Percentiles rank a stretch among this genome's conserved stretches.
Evolutionary conservation across 192 early-diverging fungal genomes (phyloP).

Genomic region (Coemansia sp.): DNA sequence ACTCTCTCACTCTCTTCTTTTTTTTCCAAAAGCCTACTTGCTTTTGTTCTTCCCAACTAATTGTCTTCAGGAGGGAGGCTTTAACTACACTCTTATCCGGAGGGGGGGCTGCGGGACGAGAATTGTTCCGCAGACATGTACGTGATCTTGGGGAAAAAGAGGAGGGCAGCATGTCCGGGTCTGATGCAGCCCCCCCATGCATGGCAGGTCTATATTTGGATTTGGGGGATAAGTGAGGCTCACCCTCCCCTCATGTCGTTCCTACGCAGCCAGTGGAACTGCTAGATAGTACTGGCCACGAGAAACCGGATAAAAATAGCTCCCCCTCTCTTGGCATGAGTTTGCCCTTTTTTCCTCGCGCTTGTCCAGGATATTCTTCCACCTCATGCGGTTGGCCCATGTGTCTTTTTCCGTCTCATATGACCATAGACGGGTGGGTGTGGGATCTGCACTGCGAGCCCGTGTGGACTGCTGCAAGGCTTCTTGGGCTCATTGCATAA

Average conservation of each 20-base stretch:
- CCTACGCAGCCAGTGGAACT: neutral
- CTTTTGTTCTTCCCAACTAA: constrained; percentile 2
- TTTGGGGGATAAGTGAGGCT: neutral
- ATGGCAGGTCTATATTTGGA: constrained; percentile 9
- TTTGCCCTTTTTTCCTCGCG: neutral
- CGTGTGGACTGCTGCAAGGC: constrained; percentile 4
- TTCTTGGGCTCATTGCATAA: neutral
- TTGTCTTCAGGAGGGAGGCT: neutral
- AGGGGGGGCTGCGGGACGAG: neutral
- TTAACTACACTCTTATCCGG: neutral
- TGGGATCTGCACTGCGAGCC: constrained; percentile 4
- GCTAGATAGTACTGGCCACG: neutral
- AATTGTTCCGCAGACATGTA: constrained; percentile 11
- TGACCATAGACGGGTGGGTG: neutral
- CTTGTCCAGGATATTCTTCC: neutral
- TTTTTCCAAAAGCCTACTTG: neutral
- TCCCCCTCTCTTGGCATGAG: neutral
- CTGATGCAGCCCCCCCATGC: constrained; percentile 5
- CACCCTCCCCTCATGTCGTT: neutral
- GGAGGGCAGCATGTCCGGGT: constrained; percentile 4
- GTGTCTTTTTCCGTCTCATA: neutral
- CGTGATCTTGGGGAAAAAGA: constrained; percentile 11
- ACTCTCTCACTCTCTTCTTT: neutral
- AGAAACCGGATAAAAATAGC: neutral
- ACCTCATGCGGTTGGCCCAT: neutral